These are phyloP conservation scores for Paraglomus brasilianum DNA, from an alignment of 192 early-diverging fungal species.

Conservation along the genomic window DNA sequence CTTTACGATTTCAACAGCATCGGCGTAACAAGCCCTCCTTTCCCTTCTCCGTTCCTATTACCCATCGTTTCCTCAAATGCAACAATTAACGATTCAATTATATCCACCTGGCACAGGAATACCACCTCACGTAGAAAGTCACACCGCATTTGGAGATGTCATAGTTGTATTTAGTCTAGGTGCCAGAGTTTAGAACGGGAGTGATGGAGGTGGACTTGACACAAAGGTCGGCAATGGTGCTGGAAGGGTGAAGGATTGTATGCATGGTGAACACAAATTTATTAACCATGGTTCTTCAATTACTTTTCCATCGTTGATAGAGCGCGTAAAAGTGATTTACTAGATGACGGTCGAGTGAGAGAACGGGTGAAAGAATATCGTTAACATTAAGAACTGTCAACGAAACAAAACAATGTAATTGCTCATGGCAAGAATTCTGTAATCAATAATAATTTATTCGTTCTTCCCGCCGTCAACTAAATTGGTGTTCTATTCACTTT, in stretches of 20 bases:
- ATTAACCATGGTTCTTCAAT: neutral
- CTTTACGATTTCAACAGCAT: slow-evolving; percentile 24
- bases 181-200: slow-evolving; percentile 18
- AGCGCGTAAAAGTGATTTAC: slow-evolving; percentile 24
- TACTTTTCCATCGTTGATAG: neutral
- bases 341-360: slow-evolving; percentile 26
- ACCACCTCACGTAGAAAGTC: slow-evolving; percentile 29
- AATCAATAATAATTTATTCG: slow-evolving; percentile 9
- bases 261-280: slow-evolving; percentile 9
- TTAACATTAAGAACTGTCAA: slow-evolving; percentile 27
- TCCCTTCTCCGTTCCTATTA: neutral
- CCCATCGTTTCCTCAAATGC: slow-evolving; percentile 16
- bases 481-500: too few relatives aligned
- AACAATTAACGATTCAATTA: slow-evolving; percentile 25
- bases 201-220: slow-evolving; percentile 17
- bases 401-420: slow-evolving; percentile 1
- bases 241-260: slow-evolving; percentile 15
- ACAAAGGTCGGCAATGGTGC: slow-evolving; percentile 24
- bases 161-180: slow-evolving; percentile 23
- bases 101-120: slow-evolving; percentile 31
- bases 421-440: slow-evolving; percentile 26
- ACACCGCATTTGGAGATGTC: slow-evolving; percentile 18
- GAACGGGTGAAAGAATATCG: slow-evolving; percentile 23
- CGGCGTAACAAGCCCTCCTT: neutral
- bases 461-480: too few relatives aligned